These are phyloP conservation scores for Cordyceps militaris DNA, from an alignment of 2,329 filamentous ascomycete species.

Conservation along the genomic window DNA sequence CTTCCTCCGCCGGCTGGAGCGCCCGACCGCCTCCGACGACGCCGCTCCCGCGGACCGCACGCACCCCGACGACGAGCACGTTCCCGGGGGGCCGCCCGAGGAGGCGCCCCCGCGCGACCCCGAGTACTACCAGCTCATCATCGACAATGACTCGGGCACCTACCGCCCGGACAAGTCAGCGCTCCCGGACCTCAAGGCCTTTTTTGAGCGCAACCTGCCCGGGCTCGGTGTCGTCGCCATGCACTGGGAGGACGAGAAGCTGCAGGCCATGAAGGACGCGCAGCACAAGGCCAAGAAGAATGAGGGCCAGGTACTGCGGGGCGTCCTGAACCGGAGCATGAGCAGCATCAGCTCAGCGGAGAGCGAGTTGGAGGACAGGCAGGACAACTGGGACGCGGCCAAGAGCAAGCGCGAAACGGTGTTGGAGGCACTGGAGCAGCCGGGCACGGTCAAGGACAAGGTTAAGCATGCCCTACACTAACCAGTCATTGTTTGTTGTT, in stretches of 20 bases:
- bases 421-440: conserved; percentile 45
- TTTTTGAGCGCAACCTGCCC: conserved; percentile 66
- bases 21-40: conserved; percentile 37
- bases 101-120: conserved; percentile 38
- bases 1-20: conserved; percentile 65
- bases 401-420: conserved; percentile 47
- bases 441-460: conserved; percentile 35
- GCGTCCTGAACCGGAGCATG: conserved; percentile 51
- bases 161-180: conserved; percentile 79
- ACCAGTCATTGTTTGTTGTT: too few relatives aligned
- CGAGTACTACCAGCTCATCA: conserved; percentile 73
- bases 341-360: conserved; percentile 47
- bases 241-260: conserved; percentile 71
- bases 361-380: conserved; percentile 43
- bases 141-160: conserved; percentile 93
- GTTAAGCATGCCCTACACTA: conserved; percentile 11
- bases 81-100: conserved; percentile 40
- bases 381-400: conserved; percentile 31
- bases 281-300: conserved; percentile 70
- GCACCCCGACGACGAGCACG: conserved; percentile 44
- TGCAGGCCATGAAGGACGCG: conserved; percentile 66
- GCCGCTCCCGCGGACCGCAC: conserved; percentile 38
- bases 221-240: conserved; percentile 67
- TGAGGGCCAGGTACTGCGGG: conserved; percentile 42
- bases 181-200: conserved; percentile 63